Evolutionary conservation across 305 asterid genomes (phyloP), one percentile per base, ranked within the genome.

Genomic region (Fraxinus sp.): DNA sequence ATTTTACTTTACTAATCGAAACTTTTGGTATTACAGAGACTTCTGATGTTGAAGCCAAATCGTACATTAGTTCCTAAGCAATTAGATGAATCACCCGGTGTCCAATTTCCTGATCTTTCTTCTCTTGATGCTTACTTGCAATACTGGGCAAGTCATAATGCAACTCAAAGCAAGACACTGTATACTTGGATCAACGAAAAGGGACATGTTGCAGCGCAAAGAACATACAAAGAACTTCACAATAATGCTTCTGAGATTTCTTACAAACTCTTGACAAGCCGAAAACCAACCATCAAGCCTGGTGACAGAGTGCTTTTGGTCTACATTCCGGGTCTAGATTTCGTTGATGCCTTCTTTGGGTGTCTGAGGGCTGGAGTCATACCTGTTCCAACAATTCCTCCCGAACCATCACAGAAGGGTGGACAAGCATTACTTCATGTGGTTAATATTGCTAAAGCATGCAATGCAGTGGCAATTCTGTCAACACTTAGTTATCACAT

Each of bases 271-370:
- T 76, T 83, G 73, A 82, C 86, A 18, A 81, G 87, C 82, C 82
- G 52, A 41, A 90, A 83, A 24, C 95, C 93, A 7, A 74, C 49
- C 26, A 86, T 93, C 68, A 86, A 82, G 57, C 80, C 86, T 2
- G 93, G 95, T 35, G 95, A 93, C 57, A 87, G 94, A 37, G 96
- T 91, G 73, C 92, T 93, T 77, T 75, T 92, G 49, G 88, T 93
- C 81, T 88, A 91, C 80, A 68, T 85, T 37, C 97, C 97, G 13
- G 97, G 97, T 30, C 92, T 93, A 5, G 97, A 92, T 68, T 93
- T 93, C 81, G 70, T 93, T 5, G 97, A 93, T 59, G 92, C 97
- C 80, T 93, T 92, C 86, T 92, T 93, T 2, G 97, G 97, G 36
- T 93, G 97, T 81, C 81, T 93, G 79, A 79, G 93, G 86, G 92